Percentiles rank a stretch among this genome's conserved stretches.
phyloP scores from a whole-genome alignment of 1,139 yeast genomes.

The Candida dubliniensis region DNA sequence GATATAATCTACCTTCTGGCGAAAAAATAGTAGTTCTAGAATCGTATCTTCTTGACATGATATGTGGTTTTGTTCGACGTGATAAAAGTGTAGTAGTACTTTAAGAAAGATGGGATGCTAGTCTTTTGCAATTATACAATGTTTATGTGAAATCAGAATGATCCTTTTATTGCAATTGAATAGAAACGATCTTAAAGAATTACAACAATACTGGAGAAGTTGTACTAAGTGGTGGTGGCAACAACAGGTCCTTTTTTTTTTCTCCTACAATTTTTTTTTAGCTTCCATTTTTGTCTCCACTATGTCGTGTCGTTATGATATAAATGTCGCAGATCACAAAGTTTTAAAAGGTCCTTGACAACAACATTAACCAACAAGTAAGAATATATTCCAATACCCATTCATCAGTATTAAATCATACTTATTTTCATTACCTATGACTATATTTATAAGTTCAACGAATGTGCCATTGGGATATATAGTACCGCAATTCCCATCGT shows the following conservation, averaged over 20 bases:
- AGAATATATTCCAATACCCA: neutral
- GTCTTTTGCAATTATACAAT: neutral
- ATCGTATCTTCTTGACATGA: conserved; percentile 66
- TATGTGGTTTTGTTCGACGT: neutral
- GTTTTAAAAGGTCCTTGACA: no score
- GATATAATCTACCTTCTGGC: conserved; percentile 97
- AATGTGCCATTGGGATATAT: conserved; percentile 77
- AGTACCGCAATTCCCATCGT: conserved; percentile 78
- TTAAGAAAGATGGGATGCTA: neutral
- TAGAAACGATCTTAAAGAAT: neutral
- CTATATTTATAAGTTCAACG: conserved; percentile 36
- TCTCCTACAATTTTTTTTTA: no score
- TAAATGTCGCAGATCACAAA: no score
- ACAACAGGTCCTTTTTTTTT: no score
- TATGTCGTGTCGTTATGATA: no score
- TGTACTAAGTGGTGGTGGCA: no score
- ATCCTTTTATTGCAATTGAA: no score
- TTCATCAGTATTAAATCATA: neutral
- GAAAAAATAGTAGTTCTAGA: conserved; percentile 98
- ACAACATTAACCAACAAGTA: neutral
- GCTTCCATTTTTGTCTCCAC: no score
- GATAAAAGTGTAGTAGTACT: neutral
- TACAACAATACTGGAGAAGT: neutral
- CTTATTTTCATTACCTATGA: conserved; percentile 6
- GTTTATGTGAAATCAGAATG: neutral